Evolutionary conservation across 2,329 filamentous ascomycete genomes (phyloP).

Genomic region (Diatrype stigma): DNA sequence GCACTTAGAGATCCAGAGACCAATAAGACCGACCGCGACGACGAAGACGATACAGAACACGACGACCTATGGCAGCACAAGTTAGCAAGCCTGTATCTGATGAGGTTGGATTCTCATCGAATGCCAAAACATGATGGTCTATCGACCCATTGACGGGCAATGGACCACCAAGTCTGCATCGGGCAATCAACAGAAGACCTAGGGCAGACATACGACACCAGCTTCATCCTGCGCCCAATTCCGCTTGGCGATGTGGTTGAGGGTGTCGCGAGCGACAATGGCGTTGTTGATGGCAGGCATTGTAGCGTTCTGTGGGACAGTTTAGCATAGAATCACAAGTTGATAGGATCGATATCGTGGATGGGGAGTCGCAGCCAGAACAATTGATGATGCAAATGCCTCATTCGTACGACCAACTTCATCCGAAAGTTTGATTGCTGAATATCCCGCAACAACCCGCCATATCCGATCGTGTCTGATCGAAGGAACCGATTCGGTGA

Average conservation of each 20-base stretch:
- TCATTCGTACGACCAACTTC: background rate
- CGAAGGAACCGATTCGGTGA: background rate
- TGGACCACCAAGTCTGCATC: background rate
- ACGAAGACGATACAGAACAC: slow-evolving; percentile 27
- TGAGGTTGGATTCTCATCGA: background rate
- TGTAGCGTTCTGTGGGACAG: slow-evolving; percentile 15
- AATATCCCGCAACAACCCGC: no score
- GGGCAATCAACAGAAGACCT: no score
- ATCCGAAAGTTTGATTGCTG: background rate
- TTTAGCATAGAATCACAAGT: slow-evolving; percentile 7
- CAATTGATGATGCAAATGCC: slow-evolving; percentile 7
- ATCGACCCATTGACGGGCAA: no score
- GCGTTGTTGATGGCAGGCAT: slow-evolving; percentile 32
- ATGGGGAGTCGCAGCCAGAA: background rate
- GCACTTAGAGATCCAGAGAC: slow-evolving; percentile 26
- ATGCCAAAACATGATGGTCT: no score
- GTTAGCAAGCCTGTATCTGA: background rate
- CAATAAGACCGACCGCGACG: slow-evolving; percentile 25
- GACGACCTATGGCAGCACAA: slow-evolving; percentile 1
- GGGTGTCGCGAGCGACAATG: slow-evolving; percentile 28
- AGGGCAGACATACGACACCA: background rate
- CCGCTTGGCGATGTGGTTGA: slow-evolving; percentile 25
- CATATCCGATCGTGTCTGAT: background rate
- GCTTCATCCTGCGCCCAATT: slow-evolving; percentile 25
- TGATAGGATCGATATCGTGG: background rate